Evolutionary conservation across 768 basidiomycete genomes (phyloP), one percentile per base, ranked within the genome.

Genomic region (Clitopilus passeckerianus): DNA sequence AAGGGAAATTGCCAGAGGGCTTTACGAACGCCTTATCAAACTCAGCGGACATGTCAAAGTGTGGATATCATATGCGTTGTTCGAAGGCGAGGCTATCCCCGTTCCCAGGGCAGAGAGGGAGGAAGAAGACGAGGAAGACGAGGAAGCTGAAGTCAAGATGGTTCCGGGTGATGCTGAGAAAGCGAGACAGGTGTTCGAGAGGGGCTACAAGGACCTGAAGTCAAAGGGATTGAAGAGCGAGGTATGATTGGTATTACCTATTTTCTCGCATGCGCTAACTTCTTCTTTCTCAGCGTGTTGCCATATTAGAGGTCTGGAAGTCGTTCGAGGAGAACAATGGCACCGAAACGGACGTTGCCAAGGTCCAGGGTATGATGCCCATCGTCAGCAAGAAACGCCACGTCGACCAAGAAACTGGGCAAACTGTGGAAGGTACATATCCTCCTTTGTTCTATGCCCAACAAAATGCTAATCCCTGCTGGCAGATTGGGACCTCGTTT

Each of bases 41-140:
- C 78, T 90, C 54, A 96, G 93, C 63, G 92, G 92, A 3, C 95
- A 98, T 69, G 90, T 94, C 74, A 98, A 98, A 74, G 94, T 96
- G 18, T 98, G 95, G 94, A 92, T 97, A 58, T 87, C 94, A 57
- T 98, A 89, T 71, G 96, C 96, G 0, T 80, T 90, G 65, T 97
- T 98, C 66, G 96, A 98, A 73, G 89, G 86, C 5, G 89, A 89
- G 65, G 77, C 85, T 6, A 88, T 91, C 46, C 86, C 86, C 5
- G 65, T 87, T 5, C 82, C 83, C 9, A 77, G 88, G 20, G 85
- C 81, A 4, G 75, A 80, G 65, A 79, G 89, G 41, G 90, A 89
- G 56, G 89, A 87, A 12, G 88, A 89, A 6, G 90, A 90, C 12
- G 86, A 87, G 18, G 85, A 84, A 4, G 89, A 90, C 30, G 54